Evolutionary conservation across 768 basidiomycete genomes (phyloP), one percentile per base, ranked within the genome.

Genomic region (Crassisporium funariophilum): DNA sequence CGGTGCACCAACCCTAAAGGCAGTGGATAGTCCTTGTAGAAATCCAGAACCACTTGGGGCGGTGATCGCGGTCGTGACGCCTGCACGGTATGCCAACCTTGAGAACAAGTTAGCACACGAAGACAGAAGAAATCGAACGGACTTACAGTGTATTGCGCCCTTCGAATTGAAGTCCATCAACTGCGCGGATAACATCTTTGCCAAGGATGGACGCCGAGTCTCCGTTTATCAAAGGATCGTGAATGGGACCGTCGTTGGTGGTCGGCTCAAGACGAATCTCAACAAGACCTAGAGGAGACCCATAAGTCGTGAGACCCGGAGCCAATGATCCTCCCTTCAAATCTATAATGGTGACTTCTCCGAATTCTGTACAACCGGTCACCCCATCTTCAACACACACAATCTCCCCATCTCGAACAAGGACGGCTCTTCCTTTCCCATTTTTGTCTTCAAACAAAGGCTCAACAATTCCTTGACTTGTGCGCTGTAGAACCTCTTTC

Each of bases 21-120:
- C 73, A 4, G 78, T 75, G 12, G 83, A 79, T 27, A 91, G 59
- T 0, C 91, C 91, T 0, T 71, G 63, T 24, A 89, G 59, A 54
- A 89, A 78, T 5, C 84, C 79, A 5, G 39, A 15, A 2, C 79
- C 73, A 5, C 66, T 58, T 0, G 91, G 91, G 0, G 83, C 77
- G 0, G 77, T 73, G 11, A 93, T 71, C 1, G 77, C 86, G 1
- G 74, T 77, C 2, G 88, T 89, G 2, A 94, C 85, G 3, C 91
- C 91, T 5, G 75, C 66, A 15, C 81, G 80, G 57, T 90, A 88
- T 0, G 91, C 88, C 31, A 88, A 58, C 23, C 89, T 91, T 10
- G 3, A 45, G n/a, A 15, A 11, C 8, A 4, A 15, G 17, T 20
- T 19, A 23, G 23, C 17, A 25, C 38, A 17, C 10, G 27, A 29